Conservation (phyloP, 495 filamentous ascomycete species). For the Aspergillus affinis region DNA sequence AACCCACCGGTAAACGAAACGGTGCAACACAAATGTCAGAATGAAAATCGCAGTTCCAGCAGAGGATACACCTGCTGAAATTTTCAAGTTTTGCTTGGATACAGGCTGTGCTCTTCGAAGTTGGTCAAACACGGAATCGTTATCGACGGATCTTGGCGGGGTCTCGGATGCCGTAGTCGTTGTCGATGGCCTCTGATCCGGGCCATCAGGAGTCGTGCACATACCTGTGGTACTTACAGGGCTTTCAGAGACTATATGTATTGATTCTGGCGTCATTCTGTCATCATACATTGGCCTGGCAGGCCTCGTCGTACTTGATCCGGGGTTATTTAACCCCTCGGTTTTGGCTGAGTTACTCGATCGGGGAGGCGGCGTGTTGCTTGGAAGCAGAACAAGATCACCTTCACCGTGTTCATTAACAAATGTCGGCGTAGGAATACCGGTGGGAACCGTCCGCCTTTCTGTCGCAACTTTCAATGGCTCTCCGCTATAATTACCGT, state of each 20-base stretch:
- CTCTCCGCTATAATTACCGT: not conserved
- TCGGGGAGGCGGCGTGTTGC: constrained; percentile 5
- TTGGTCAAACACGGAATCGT: constrained; percentile 5
- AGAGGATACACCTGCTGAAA: constrained; percentile 4
- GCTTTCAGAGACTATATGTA: constrained; percentile 7
- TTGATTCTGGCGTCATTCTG: constrained; percentile 2
- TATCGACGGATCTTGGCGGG: constrained; percentile 1
- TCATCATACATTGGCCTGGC: constrained; percentile 3
- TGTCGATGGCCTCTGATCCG: constrained; percentile 2
- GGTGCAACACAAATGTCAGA: constrained; percentile 6
- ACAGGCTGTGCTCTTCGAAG: constrained; percentile 6
- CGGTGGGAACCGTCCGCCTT: constrained; percentile 1
- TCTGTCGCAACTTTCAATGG: not conserved
- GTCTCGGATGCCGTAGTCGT: constrained; percentile 5
- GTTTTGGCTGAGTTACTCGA: constrained; percentile 5
- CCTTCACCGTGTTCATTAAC: constrained; percentile 5
- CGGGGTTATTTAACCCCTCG: constrained; percentile 4
- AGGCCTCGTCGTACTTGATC: constrained; percentile 2
- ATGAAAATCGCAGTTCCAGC: constrained; percentile 7
- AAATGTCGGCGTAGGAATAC: constrained; percentile 1
- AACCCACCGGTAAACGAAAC: constrained; percentile 4
- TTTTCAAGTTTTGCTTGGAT: constrained; percentile 4
- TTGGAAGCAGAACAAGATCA: constrained; percentile 7
- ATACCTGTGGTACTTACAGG: constrained; percentile 1
- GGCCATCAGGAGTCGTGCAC: not conserved